These are phyloP conservation scores for Ophiostoma australiae DNA, from an alignment of 2,329 filamentous ascomycete genomes.

Conservation along the genomic window DNA sequence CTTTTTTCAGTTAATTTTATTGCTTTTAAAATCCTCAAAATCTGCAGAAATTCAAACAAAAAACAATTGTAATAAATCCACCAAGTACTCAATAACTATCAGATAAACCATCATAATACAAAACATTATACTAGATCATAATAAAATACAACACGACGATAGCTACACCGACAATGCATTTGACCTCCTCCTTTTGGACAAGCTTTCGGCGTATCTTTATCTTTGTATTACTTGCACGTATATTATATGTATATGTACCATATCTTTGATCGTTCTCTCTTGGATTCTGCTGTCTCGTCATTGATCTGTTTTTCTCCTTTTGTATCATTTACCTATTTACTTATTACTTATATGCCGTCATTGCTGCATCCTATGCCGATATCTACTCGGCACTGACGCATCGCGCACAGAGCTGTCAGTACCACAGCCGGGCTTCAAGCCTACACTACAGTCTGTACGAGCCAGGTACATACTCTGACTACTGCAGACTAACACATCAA, in stretches of 20 bases:
- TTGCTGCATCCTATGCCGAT: background rate
- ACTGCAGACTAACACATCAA: too few relatives aligned
- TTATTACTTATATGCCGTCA: background rate
- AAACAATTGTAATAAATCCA: too few relatives aligned
- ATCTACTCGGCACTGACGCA: background rate
- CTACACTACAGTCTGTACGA: background rate
- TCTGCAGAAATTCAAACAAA: too few relatives aligned
- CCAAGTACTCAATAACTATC: background rate
- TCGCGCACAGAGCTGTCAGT: background rate
- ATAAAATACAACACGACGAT: background rate
- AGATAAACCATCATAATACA: background rate
- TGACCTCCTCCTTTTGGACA: constrained; percentile 22
- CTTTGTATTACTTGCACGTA: background rate
- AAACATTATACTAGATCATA: background rate
- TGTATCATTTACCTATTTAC: background rate
- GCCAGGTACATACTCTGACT: too few relatives aligned
- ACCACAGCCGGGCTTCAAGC: background rate
- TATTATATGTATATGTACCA: too few relatives aligned
- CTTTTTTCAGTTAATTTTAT: too few relatives aligned
- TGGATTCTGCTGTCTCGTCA: background rate
- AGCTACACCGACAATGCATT: background rate
- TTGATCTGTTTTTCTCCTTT: background rate
- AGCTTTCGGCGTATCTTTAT: background rate
- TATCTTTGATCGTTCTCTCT: background rate
- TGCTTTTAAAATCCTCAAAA: too few relatives aligned